phyloP scores from a whole-genome alignment of 768 basidiomycete species.

The Amanita pallidorosea region DNA sequence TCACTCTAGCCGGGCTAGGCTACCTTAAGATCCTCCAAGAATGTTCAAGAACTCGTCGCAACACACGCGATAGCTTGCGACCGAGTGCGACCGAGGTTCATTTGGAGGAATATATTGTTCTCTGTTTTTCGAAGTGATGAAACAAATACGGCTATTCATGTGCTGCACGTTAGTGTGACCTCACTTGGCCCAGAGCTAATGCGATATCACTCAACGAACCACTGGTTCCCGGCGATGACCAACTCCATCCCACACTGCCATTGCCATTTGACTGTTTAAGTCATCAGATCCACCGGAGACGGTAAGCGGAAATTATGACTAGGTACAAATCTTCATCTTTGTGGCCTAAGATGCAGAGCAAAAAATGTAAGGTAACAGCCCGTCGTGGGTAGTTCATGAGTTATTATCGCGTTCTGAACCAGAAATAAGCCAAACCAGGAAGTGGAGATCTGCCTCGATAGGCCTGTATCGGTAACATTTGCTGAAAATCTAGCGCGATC shows the following conservation, averaged over 20 bases:
- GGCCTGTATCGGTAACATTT: background rate
- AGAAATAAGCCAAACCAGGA: background rate
- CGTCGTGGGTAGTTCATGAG: background rate
- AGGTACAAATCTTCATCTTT: constrained; percentile 2
- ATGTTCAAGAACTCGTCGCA: background rate
- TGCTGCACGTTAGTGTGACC: background rate
- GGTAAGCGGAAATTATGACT: background rate
- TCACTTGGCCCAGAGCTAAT: background rate
- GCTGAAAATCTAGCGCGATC: background rate
- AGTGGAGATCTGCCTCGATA: background rate
- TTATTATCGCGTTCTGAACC: background rate
- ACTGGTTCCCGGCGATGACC: background rate
- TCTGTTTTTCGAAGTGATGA: background rate
- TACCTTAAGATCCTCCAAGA: constrained; percentile 1
- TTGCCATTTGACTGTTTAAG: background rate
- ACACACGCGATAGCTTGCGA: constrained; percentile 1
- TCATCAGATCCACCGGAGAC: background rate
- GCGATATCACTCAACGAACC: background rate
- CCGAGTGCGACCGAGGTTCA: constrained; percentile 2
- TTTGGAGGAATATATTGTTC: background rate
- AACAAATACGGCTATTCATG: background rate
- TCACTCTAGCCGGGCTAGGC: constrained; percentile 2
- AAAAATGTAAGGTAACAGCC: background rate
- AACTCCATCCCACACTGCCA: background rate
- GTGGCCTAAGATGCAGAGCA: background rate